Evolutionary conservation across 345 rosid genomes (phyloP).

Genomic region (Viola odorata): DNA sequence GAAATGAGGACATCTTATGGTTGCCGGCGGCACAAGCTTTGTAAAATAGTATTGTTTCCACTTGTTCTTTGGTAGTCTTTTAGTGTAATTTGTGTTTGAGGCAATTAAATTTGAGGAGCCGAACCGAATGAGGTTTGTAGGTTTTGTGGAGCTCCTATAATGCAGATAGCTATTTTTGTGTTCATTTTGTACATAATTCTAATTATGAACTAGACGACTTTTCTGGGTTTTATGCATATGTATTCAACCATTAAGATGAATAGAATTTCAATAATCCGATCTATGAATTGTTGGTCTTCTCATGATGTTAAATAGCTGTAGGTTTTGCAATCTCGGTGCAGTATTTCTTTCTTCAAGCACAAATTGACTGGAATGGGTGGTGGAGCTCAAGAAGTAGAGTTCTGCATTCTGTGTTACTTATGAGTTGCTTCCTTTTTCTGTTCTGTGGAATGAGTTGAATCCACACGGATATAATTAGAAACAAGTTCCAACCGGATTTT

Average conservation of each 20-base stretch:
- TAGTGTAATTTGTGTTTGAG: slow-evolving; percentile 20
- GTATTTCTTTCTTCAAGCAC: too few species aligned
- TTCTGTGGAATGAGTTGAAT: too few species aligned
- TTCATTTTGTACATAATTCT: slow-evolving; percentile 25
- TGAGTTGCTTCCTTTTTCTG: too few species aligned
- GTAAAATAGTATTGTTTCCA: slow-evolving; percentile 27
- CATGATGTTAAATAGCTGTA: too few species aligned
- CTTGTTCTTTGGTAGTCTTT: slow-evolving; percentile 19
- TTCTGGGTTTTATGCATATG: slow-evolving; percentile 7
- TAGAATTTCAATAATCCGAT: not conserved
- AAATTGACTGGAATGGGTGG: too few species aligned
- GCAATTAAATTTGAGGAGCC: slow-evolving; percentile 13
- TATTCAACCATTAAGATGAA: not conserved
- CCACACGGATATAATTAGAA: too few species aligned
- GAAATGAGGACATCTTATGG: slow-evolving; percentile 47
- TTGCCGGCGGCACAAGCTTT: slow-evolving; percentile 26
- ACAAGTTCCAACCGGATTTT: too few species aligned
- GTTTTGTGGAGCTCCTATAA: slow-evolving; percentile 14
- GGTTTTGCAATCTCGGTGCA: too few species aligned
- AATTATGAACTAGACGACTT: slow-evolving; percentile 15
- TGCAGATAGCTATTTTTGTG: slow-evolving; percentile 20
- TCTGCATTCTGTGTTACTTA: too few species aligned
- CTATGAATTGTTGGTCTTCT: not conserved
- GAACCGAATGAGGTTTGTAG: slow-evolving; percentile 11
- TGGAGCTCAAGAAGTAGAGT: too few species aligned